phyloP scores from a whole-genome alignment of 768 basidiomycete genomes.

The Coprinellus micaceus region DNA sequence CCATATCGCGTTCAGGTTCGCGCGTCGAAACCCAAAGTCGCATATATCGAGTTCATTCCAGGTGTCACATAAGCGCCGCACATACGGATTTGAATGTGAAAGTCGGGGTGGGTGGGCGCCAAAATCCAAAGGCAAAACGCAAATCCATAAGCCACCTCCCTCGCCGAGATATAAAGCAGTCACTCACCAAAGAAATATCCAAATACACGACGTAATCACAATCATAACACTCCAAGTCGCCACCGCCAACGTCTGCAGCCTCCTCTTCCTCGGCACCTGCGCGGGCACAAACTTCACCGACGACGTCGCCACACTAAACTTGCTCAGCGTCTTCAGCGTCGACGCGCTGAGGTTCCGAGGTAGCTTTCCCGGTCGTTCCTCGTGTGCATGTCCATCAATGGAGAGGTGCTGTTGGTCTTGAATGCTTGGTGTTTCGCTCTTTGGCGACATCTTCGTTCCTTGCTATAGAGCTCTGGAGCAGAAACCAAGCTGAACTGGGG shows the following conservation, averaged over 20 bases:
- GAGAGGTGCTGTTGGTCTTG: neutral
- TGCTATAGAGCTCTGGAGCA: too few relatives aligned
- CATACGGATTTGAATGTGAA: neutral
- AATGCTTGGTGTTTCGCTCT: too few relatives aligned
- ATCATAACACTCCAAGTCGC: slow-evolving; percentile 86
- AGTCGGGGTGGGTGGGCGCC: neutral
- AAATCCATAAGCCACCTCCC: too few relatives aligned
- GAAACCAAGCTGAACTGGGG: too few relatives aligned
- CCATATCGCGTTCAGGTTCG: neutral
- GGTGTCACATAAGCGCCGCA: too few relatives aligned
- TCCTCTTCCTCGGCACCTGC: slow-evolving; percentile 77
- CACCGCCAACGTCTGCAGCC: slow-evolving; percentile 87
- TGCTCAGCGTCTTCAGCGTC: slow-evolving; percentile 51
- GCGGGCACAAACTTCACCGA: slow-evolving; percentile 73
- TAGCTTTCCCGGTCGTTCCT: slow-evolving; percentile 1
- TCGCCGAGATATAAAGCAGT: neutral
- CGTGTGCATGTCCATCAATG: neutral
- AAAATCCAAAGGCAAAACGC: too few relatives aligned
- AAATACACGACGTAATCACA: slow-evolving; percentile 58
- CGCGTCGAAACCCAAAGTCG: neutral
- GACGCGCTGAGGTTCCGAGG: slow-evolving; percentile 56
- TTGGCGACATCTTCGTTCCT: too few relatives aligned
- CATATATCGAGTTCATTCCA: neutral
- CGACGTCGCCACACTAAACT: neutral
- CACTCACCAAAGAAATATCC: slow-evolving; percentile 80